Percentiles rank a stretch among this genome's conserved stretches.
Conservation (phyloP, 2,329 filamentous ascomycete genomes). For the Stachybotrys chartarum region DNA sequence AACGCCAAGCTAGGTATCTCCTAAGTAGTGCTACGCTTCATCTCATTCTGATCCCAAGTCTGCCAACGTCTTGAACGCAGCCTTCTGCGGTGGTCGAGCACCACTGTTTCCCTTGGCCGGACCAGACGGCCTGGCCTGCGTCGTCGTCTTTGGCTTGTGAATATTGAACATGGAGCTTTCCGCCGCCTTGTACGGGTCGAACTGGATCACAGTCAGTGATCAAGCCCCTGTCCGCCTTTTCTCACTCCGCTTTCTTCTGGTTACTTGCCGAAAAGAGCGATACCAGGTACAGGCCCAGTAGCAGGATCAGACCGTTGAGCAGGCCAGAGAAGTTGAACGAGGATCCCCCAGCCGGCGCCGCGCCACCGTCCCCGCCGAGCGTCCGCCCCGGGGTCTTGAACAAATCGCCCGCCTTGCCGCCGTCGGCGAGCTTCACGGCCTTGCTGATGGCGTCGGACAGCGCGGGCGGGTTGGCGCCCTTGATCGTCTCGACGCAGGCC, state of each 20-base stretch:
- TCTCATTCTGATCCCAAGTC: conserved; percentile 34
- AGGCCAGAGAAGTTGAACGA: conserved; percentile 19
- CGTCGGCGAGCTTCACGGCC: conserved; percentile 46
- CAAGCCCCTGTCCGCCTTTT: background rate
- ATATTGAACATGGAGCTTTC: conserved; percentile 54
- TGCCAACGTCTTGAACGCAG: conserved; percentile 44
- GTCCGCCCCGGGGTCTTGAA: conserved; percentile 52
- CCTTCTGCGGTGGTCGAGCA: conserved; percentile 21
- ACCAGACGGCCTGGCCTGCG: conserved; percentile 6
- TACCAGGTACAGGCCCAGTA: conserved; percentile 54
- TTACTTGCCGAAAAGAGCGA: conserved; percentile 52
- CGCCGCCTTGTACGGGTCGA: conserved; percentile 56
- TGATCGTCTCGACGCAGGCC: conserved; percentile 65
- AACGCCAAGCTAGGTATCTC: conserved; percentile 1
- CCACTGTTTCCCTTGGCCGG: conserved; percentile 6
- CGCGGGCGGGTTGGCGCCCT: conserved; percentile 71
- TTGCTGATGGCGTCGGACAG: conserved; percentile 73
- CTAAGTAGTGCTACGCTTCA: conserved; percentile 1
- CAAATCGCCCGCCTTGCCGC: conserved; percentile 33
- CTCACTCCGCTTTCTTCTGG: conserved; percentile 5
- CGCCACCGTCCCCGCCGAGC: conserved; percentile 37
- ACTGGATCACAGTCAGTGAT: conserved; percentile 28
- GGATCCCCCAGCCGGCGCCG: conserved; percentile 4
- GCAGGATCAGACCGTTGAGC: conserved; percentile 42
- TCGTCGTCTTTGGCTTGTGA: conserved; percentile 23